Evolutionary conservation across 306 rosid species (phyloP), one percentile per base, ranked within the genome.

Genomic region (Crotalaria pallida): DNA sequence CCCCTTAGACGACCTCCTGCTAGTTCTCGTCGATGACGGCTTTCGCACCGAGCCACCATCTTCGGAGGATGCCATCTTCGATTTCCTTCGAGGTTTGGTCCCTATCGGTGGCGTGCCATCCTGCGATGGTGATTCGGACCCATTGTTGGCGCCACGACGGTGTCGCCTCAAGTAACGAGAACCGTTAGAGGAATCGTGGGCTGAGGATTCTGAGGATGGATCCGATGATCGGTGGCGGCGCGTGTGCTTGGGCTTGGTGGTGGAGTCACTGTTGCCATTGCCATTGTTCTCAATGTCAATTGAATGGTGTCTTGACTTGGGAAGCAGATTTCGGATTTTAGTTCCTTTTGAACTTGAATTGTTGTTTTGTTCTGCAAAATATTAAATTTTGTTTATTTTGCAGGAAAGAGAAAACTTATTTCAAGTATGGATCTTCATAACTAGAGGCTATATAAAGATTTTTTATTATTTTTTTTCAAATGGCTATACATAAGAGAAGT

Each of bases 41-140:
- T 88, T 82, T 44, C 29, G 71, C 5, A 67, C 63, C 0, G 89
- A 88, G 2, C 88, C 86, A 1, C 89, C 86, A 1, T 88, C 83
- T 18, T 79, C 83, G 0, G 77, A 85, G 10, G 84, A 53, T 56
- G 85, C 63, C 8, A 77, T 86, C 81, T 88, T 91, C 0, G 87
- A 55, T 73, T 62, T 86, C 67, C 83, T 87, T 18, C 88, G 66
- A 7, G 69, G 49, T 74, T 83, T 91, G 0, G 82, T 60, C 0
- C 47, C 45, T 2, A 61, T 5, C 1, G 77, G 77, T 1, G 90
- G 84, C 22, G 11, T 41, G 6, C 47, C 19, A 0, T 88, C 88
- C 4, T 69, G 70, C 10, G 71, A 15, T 6, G 72, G n/a, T 0
- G 84, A 61, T 21, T 83, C 92, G 0, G 61, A 2, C 10, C 77